Conservation (phyloP, 2,329 filamentous ascomycete genomes). For the Trichophyton verrucosum region DNA sequence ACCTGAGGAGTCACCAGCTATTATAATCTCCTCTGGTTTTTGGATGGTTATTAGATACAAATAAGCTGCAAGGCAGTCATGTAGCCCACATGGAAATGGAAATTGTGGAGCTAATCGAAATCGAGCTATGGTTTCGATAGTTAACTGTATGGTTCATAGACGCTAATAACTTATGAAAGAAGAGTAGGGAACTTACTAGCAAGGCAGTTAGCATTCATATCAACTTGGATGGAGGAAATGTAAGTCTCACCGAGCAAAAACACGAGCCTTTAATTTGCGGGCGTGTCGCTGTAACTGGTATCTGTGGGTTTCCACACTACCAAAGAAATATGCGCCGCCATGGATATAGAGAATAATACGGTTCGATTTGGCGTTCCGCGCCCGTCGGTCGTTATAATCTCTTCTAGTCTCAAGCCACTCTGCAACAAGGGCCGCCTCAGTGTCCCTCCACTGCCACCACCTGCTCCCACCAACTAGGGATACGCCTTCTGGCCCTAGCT, state of each 20-base stretch:
- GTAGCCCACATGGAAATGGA: slow-evolving; percentile 83
- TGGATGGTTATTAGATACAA: slow-evolving; percentile 66
- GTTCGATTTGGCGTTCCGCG: slow-evolving; percentile 46
- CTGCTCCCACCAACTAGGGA: slow-evolving; percentile 63
- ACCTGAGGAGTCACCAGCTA: slow-evolving; percentile 88
- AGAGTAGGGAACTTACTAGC: slow-evolving; percentile 7
- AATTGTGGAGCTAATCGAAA: slow-evolving; percentile 89
- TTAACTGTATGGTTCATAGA: neutral
- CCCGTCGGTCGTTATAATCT: slow-evolving; percentile 62
- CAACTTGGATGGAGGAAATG: neutral
- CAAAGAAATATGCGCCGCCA: slow-evolving; percentile 90
- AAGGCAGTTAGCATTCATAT: neutral
- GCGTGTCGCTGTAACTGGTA: slow-evolving; percentile 97
- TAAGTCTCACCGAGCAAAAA: slow-evolving; percentile 55
- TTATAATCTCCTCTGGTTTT: slow-evolving; percentile 66
- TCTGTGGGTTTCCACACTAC: slow-evolving; percentile 90
- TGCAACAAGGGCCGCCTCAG: slow-evolving; percentile 54
- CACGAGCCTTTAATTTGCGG: slow-evolving; percentile 77
- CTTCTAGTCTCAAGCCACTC: slow-evolving; percentile 96
- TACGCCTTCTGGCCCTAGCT: slow-evolving; percentile 68
- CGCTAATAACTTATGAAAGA: neutral
- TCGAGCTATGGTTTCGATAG: slow-evolving; percentile 35
- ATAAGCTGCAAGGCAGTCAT: slow-evolving; percentile 83
- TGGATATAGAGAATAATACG: slow-evolving; percentile 90
- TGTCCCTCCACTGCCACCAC: slow-evolving; percentile 79